A percentile compares a stretch with the other conserved stretches of the same genome.
These are phyloP conservation scores for Leishmania turanica DNA, from an alignment of 208 protist species.

Conservation along the genomic window DNA sequence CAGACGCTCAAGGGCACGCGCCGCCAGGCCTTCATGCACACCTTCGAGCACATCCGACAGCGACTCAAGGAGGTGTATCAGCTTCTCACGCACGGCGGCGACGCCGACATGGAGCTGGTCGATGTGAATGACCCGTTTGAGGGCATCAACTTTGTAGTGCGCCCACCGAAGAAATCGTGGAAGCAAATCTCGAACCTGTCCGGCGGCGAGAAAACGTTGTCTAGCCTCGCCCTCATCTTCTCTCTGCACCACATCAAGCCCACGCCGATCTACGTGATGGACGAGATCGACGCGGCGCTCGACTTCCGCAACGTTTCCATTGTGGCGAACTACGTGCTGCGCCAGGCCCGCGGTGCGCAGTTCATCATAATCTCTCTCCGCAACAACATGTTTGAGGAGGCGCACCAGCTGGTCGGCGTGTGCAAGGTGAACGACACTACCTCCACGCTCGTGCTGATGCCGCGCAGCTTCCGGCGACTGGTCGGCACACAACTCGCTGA, in stretches of 20 bases:
- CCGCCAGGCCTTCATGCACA: conserved; percentile 97
- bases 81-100: conserved; percentile 99
- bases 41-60: conserved; percentile 97
- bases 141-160: conserved; percentile 97
- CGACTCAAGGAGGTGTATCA: conserved; percentile 99
- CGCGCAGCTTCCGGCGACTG: conserved; percentile 65
- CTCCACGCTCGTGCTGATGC: conserved; percentile 97
- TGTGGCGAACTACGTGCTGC: conserved; percentile 99
- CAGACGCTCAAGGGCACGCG: conserved; percentile 79
- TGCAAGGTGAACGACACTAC: conserved; percentile 99
- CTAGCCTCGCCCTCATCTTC: conserved; percentile 99
- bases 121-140: conserved; percentile 99
- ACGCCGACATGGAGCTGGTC: conserved; percentile 99
- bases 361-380: conserved; percentile 99
- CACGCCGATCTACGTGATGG: conserved; percentile 99
- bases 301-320: conserved; percentile 99
- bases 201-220: conserved; percentile 99
- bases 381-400: conserved; percentile 98
- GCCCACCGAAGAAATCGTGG: conserved; percentile 99
- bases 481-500: conserved; percentile 30
- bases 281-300: conserved; percentile 99
- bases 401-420: conserved; percentile 99
- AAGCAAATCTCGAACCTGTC: conserved; percentile 99
- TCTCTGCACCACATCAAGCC: conserved; percentile 99
- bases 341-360: conserved; percentile 98